Conservation (phyloP, 441 rosid genomes). For the Kokia cookei region DNA sequence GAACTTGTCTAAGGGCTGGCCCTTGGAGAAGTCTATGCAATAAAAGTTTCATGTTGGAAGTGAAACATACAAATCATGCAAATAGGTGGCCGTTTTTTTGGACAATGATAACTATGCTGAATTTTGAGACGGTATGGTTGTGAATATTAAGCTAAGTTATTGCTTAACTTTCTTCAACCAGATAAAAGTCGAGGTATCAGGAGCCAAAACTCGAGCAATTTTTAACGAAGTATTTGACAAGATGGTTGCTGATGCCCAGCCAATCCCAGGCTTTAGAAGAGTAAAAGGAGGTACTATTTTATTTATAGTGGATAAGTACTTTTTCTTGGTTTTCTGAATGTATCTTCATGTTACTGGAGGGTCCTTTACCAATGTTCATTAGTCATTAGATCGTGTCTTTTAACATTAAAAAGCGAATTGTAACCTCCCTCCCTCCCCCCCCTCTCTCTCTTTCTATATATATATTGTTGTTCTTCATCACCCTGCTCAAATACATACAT, state of each 20-base stretch:
- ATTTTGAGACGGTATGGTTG: not conserved
- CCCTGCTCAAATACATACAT: not conserved
- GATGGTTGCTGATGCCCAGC: constrained; percentile 97
- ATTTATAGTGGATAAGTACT: not conserved
- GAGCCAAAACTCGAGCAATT: constrained; percentile 53
- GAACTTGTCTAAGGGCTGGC: not conserved
- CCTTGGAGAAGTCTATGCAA: not conserved
- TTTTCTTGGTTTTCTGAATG: constrained; percentile 1
- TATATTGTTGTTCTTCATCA: not conserved
- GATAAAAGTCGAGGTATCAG: constrained; percentile 61
- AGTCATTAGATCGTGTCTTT: not conserved
- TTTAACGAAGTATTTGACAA: constrained; percentile 58
- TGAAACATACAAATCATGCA: not conserved
- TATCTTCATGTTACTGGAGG: not conserved
- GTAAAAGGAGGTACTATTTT: constrained; percentile 72
- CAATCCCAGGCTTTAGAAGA: constrained; percentile 94
- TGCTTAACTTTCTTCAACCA: constrained; percentile 19
- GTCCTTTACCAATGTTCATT: not conserved
- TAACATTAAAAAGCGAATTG: not conserved
- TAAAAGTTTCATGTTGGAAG: not conserved
- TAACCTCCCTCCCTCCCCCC: not conserved
- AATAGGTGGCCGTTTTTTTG: not conserved
- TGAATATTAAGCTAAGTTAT: not conserved
- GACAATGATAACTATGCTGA: not conserved
- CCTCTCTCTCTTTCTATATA: not conserved